These are phyloP conservation scores for Ramularia endophylla DNA, from an alignment of 2,329 filamentous ascomycete genomes.

Conservation along the genomic window DNA sequence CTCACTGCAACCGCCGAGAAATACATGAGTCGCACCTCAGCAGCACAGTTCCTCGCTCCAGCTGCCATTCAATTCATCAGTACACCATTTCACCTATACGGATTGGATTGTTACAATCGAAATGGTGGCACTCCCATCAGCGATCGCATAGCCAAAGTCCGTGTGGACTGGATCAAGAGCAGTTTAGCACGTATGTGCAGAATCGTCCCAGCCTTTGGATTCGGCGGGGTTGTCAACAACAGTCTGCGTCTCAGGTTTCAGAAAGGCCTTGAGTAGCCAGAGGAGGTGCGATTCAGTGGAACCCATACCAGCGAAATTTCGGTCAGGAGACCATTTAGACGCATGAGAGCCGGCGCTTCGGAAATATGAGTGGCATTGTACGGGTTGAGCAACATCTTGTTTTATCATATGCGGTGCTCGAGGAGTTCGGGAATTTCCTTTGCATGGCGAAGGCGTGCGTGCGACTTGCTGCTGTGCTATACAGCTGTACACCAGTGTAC, in stretches of 20 bases:
- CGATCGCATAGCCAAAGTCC: conserved; percentile 63
- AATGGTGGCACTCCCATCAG: conserved; percentile 42
- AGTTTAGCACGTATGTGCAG: conserved; percentile 70
- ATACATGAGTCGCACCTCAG: conserved; percentile 40
- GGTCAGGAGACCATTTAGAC: no score
- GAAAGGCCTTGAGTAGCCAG: conserved; percentile 50
- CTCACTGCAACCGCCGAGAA: conserved; percentile 42
- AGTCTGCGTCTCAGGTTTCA: conserved; percentile 64
- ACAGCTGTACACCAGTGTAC: no score
- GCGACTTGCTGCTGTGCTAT: no score
- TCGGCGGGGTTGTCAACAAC: conserved; percentile 80
- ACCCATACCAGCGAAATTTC: conserved; percentile 6
- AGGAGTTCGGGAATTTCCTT: conserved; percentile 8
- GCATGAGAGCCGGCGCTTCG: no score
- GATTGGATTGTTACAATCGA: conserved; percentile 80
- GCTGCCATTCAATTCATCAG: conserved; percentile 72
- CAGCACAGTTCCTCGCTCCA: conserved; percentile 75
- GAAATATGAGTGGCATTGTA: no score
- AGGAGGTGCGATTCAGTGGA: neutral
- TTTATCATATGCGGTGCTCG: neutral
- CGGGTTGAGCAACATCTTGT: no score
- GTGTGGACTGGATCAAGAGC: conserved; percentile 69
- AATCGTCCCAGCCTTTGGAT: conserved; percentile 82
- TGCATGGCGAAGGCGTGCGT: conserved; percentile 8
- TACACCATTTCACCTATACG: conserved; percentile 79